Percentiles rank a stretch among this genome's conserved stretches.
Conservation (phyloP, 164 flowering plant species). For the Vitis rupestris region DNA sequence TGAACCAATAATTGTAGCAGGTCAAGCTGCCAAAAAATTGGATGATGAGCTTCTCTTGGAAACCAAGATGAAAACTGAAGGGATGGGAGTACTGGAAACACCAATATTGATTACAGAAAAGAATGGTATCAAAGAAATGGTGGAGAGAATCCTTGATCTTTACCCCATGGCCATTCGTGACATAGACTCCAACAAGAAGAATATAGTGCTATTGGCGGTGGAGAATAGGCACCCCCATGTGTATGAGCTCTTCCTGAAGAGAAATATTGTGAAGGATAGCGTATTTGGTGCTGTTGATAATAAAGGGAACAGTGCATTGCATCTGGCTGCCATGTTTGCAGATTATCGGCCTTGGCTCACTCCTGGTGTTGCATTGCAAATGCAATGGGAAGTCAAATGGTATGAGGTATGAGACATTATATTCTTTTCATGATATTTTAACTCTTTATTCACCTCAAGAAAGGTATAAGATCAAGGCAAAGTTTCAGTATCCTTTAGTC, state of each 20-base stretch:
- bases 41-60: no score
- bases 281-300: slow-evolving; percentile 29
- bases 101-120: slow-evolving; percentile 42
- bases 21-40: no score
- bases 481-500: no score
- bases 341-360: slow-evolving; percentile 40
- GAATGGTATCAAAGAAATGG: slow-evolving; percentile 41
- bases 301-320: slow-evolving; percentile 44
- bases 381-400: slow-evolving; percentile 60
- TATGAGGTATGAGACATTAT: slow-evolving; percentile 28
- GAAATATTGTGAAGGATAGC: slow-evolving; percentile 20
- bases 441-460: no score
- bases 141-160: slow-evolving; percentile 26
- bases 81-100: slow-evolving; percentile 17
- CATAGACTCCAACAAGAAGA: slow-evolving; percentile 27
- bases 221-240: slow-evolving; percentile 48
- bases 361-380: slow-evolving; percentile 46
- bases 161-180: slow-evolving; percentile 42
- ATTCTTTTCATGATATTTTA: background rate
- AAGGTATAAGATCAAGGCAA: no score
- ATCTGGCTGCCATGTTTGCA: slow-evolving; percentile 36
- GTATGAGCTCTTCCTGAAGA: slow-evolving; percentile 16
- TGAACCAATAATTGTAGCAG: no score
- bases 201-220: slow-evolving; percentile 36
- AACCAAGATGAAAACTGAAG: background rate